Evolutionary conservation across 108 stramenopile species (phyloP), one percentile per base, ranked within the genome.

Genomic region (Skeletonema potamos): DNA sequence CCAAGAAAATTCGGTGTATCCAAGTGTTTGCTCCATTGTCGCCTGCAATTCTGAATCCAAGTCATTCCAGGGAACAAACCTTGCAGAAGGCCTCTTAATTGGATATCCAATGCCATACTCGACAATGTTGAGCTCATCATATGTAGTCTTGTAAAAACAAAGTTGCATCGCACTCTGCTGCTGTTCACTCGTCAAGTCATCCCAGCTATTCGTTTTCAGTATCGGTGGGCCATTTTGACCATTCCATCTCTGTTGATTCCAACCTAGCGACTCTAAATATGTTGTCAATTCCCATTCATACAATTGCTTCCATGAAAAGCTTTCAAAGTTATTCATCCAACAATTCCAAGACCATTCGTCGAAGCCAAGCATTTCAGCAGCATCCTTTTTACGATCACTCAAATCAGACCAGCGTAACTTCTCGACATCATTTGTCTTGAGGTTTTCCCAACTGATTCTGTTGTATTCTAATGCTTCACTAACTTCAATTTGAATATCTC

Each of bases 1-100:
- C 79, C 79, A 80, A 9, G 67, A 56, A n/a, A 73, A 44, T 34
- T 67, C 54, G 9, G 57, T 41, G 36, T 80, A 80, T 39, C 62
- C 62, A 6, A 73, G 62, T 1, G 58, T 27, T 11, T 58, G 11
- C 26, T 68, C 62, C 15, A 64, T 62, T 0, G 51, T 51, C 17
- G 51, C 62, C 20, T 34, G 59, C 27, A 48, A 13, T 4, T 51
- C 68, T 0, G 68, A 62, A 39, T 64, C 56, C 55, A 80, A 44
- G 4, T 32, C n/a, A 11, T 20, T 27, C 79, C 79, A 80, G 34
- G 62, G 59, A 41, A 56, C 55, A 58, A 64, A 80, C 5, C 79
- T 61, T 34, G 69, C 68, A 8, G 27, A 44, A 30, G 79, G 79
- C 33, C 68, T 68, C 5, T 24, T 27, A 3, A 79, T 73, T 0